Conservation (phyloP, 1,139 yeast species). For the Suzukiozyma palmioleophila region DNA sequence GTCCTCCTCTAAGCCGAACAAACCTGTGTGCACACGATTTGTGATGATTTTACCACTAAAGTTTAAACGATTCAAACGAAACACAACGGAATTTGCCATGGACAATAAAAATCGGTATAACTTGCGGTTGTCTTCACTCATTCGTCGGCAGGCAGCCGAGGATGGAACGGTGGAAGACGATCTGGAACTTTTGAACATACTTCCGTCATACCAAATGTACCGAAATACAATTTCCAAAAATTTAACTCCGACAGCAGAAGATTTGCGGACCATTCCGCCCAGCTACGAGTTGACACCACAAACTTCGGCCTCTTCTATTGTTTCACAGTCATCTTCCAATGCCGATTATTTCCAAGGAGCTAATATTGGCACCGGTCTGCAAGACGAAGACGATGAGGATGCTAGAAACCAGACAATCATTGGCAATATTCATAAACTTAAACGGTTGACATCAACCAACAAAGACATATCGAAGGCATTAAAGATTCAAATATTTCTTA, state of each 20-base stretch:
- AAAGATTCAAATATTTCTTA: constrained; percentile 24
- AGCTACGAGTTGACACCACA: constrained; percentile 29
- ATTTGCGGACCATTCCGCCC: constrained; percentile 32
- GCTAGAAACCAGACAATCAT: constrained; percentile 28
- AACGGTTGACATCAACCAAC: constrained; percentile 27
- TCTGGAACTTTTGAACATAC: constrained; percentile 29
- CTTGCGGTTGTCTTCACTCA: constrained; percentile 2
- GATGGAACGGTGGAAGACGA: constrained; percentile 15
- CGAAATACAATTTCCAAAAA: constrained; percentile 36
- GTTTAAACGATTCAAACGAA: too few relatives aligned
- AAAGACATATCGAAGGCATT: constrained; percentile 25
- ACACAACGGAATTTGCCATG: neutral
- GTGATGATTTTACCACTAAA: too few relatives aligned
- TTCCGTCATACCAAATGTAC: constrained; percentile 42
- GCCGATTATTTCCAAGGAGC: constrained; percentile 22
- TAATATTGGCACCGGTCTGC: constrained; percentile 8
- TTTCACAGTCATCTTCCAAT: constrained; percentile 6
- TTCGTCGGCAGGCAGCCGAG: constrained; percentile 3
- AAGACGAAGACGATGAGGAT: constrained; percentile 10
- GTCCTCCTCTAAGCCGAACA: too few relatives aligned
- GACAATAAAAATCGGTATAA: constrained; percentile 2
- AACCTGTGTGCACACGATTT: too few relatives aligned
- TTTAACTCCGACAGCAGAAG: constrained; percentile 32
- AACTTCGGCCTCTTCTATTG: constrained; percentile 11
- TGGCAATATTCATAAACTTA: constrained; percentile 34